Base-by-base conservation (phyloP, 768 basidiomycete genomes). In the Termitomyces sp. region DNA sequence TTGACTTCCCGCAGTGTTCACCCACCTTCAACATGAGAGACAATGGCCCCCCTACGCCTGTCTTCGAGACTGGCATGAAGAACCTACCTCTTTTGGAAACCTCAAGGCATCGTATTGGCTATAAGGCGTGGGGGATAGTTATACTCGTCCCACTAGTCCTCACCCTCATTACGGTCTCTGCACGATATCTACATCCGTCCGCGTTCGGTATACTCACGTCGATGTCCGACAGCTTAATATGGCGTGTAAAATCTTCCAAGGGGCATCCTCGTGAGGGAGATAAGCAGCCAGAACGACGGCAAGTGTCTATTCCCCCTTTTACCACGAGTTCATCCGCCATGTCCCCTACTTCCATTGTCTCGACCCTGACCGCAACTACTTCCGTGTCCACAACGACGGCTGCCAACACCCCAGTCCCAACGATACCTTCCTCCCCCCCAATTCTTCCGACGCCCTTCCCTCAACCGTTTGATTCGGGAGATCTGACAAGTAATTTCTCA, bases 361-460 rank as follows among this genome's bases (percentile, higher is more conserved):
- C 57, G 9, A 56, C 66, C 1, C 8, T 59, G 9, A 55, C 60
- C 14, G 14, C 58, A 15, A 42, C 71, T 7, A 64, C 70, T 3
- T 35, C 64, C 37, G 58, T 72, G 11, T n/a, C 51, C 2, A 15
- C 46, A 17, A 31, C 71, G 5, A 62, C 68, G 5, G 33, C 65
- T 33, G 61, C 71, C 8, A 62, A 59, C 52, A 74, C 62, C 38
- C 54, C 65, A 28, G 63, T 78, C 8, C 83, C 83, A 1, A 73
- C 78, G 2, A 70, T 85, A n/a, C 84, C 86, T 0, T 58, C 70
- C 5, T 60, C 71, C 5, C 69, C 80, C 3, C 82, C 86, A 2
- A 58, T 61, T 7, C 76, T 91, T 26, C 88, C 89, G 8, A 83
- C 81, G 5, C 91, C 91, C 0, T 91, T 93, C 67, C 88, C 88